Evolutionary conservation across 2,329 filamentous ascomycete genomes (phyloP), one percentile per base, ranked within the genome.

Genomic region (Penicillium crustosum): DNA sequence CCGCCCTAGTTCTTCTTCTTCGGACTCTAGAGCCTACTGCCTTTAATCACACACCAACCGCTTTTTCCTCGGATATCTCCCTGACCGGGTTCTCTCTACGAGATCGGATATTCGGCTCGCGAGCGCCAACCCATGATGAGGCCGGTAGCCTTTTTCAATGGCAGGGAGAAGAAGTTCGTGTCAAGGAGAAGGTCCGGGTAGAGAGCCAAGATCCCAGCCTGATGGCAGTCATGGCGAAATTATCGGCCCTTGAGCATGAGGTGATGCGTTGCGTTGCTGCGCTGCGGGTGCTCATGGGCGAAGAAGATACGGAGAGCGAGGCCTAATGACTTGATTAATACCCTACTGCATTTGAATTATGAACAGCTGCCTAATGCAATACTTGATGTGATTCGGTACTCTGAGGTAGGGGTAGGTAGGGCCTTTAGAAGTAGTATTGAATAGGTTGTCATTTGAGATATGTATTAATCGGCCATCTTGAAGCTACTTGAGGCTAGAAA

Each of bases 171-270:
- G 86, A 94, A 60, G 92, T 97, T 3, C 88, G 86, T 62, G 93
- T 97, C 45, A 86, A 88, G 65, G 93, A 97, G 73, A 97, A 97
- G 78, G 85, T 96, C 5, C 83, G 89, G 41, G 88, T 97, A 2
- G 93, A 96, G 74, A 93, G 86, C 68, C 90, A 92, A 55, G 93
- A 97, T 73, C 93, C 93, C 1, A 93, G 87, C 66, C 73, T 97
- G 63, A 87, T 97, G 72, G 89, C 90, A 36, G 81, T 94, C 35
- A 88, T 90, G 73, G 89, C 91, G 6, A 97, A 97, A 76, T 79
- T 97, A 65, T 86, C 83, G 31, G 91, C 90, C 5, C 77, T 97
- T 57, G 87, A 89, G 61, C 85, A 92, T 67, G 88, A 87, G 60
- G 81, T 96, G 21, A 80, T 82, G 57, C 79, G 90, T 61, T 87